phyloP scores from a whole-genome alignment of 1,284 basidiomycete genomes.

The Tremellales sp. region DNA sequence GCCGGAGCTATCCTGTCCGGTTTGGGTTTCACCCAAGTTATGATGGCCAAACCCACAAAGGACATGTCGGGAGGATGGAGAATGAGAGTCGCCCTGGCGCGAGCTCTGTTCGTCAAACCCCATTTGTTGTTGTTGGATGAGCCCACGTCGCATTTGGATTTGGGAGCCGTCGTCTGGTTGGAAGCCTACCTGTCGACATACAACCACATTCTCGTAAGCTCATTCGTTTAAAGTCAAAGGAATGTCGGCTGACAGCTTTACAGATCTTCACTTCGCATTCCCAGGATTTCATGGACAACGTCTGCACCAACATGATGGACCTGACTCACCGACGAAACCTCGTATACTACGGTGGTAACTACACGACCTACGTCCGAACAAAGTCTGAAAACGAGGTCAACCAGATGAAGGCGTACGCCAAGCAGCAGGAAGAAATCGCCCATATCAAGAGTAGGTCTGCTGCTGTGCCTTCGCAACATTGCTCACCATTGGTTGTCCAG shows the following conservation, averaged over 20 bases:
- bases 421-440: conserved; percentile 96
- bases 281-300: conserved; percentile 96
- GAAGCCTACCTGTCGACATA: conserved; percentile 97
- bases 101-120: conserved; percentile 94
- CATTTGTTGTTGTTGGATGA: conserved; percentile 90
- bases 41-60: conserved; percentile 97
- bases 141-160: conserved; percentile 63
- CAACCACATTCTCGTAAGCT: conserved; percentile 78
- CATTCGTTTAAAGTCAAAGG: conserved; percentile 8
- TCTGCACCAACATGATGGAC: conserved; percentile 98
- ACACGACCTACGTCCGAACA: conserved; percentile 92
- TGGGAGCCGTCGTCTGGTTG: conserved; percentile 97
- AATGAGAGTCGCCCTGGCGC: conserved; percentile 95
- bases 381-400: conserved; percentile 97
- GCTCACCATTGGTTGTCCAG: conserved; percentile 46
- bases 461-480: not conserved
- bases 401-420: conserved; percentile 97
- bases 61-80: conserved; percentile 99
- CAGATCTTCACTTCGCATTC: conserved; percentile 74
- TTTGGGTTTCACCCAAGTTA: conserved; percentile 82
- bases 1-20: conserved; percentile 94
- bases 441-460: conserved; percentile 76
- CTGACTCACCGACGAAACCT: conserved; percentile 62
- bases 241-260: too few species aligned
- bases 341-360: conserved; percentile 94